Evolutionary conservation across 176 grass and related monocot species (phyloP).

Genomic region (Ensete glaucum): DNA sequence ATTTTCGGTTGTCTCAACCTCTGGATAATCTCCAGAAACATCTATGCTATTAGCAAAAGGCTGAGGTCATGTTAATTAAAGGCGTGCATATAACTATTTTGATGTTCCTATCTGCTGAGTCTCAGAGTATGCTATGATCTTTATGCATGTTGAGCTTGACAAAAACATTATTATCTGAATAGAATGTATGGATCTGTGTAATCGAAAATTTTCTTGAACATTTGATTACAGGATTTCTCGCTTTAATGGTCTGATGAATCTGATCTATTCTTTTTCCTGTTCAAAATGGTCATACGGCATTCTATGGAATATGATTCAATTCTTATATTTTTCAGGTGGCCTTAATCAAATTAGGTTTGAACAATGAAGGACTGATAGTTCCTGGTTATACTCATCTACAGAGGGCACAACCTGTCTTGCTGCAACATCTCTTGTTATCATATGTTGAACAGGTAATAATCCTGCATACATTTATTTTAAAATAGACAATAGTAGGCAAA

Average conservation of each 20-base stretch:
- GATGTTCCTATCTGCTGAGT: background rate
- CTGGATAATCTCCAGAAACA: background rate
- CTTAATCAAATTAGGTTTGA: slow-evolving; percentile 67
- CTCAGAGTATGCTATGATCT: background rate
- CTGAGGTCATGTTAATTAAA: background rate
- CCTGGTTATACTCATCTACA: slow-evolving; percentile 98
- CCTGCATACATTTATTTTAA: background rate
- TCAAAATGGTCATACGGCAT: background rate
- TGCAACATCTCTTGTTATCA: slow-evolving; percentile 87
- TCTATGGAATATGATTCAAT: background rate
- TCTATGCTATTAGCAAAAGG: background rate
- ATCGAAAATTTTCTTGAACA: background rate
- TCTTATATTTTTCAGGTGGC: slow-evolving; percentile 61
- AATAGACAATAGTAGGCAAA: background rate
- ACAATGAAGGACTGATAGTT: slow-evolving; percentile 82
- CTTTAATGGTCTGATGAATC: background rate
- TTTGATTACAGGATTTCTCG: background rate
- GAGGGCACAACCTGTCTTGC: slow-evolving; percentile 80
- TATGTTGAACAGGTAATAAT: slow-evolving; percentile 84
- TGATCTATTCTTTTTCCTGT: background rate
- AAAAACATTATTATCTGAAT: background rate
- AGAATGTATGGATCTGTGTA: background rate
- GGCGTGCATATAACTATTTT: background rate
- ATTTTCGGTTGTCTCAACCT: background rate
- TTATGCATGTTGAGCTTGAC: background rate